Evolutionary conservation across 2,329 filamentous ascomycete genomes (phyloP).

Genomic region (Thermothelomyces thermophilus): DNA sequence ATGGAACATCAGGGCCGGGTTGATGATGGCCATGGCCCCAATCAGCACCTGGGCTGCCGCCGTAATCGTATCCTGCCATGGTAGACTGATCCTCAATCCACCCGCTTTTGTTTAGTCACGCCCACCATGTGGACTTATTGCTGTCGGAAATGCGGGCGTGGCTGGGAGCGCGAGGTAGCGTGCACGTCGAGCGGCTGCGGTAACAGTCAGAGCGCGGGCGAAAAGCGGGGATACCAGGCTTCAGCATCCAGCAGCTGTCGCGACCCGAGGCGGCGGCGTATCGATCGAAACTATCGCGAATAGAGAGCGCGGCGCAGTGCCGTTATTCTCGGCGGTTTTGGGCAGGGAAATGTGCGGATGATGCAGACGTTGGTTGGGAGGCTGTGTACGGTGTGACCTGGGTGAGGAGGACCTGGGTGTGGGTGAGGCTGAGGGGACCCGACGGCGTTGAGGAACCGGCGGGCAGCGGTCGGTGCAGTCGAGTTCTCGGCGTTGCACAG

Average conservation of each 20-base stretch:
- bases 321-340: constrained; percentile 1
- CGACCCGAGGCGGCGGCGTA: neutral
- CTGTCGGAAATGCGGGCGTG: neutral
- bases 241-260: constrained; percentile 13
- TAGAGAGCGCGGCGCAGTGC: neutral
- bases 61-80: constrained; percentile 43
- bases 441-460: constrained; percentile 1
- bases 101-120: constrained; percentile 14
- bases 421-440: constrained; percentile 14
- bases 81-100: constrained; percentile 22
- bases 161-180: constrained; percentile 2
- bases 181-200: constrained; percentile 8
- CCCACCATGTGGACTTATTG: constrained; percentile 15
- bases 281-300: neutral
- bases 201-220: constrained; percentile 4
- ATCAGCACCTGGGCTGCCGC: constrained; percentile 28
- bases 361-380: neutral
- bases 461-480: neutral
- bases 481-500: constrained; percentile 9
- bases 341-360: constrained; percentile 12
- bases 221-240: constrained; percentile 8
- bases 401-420: neutral
- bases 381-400: constrained; percentile 1
- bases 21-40: constrained; percentile 18
- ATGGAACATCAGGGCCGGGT: constrained; percentile 14